Conservation (phyloP, 2,329 filamentous ascomycete genomes). For the Fusarium incarnatum region DNA sequence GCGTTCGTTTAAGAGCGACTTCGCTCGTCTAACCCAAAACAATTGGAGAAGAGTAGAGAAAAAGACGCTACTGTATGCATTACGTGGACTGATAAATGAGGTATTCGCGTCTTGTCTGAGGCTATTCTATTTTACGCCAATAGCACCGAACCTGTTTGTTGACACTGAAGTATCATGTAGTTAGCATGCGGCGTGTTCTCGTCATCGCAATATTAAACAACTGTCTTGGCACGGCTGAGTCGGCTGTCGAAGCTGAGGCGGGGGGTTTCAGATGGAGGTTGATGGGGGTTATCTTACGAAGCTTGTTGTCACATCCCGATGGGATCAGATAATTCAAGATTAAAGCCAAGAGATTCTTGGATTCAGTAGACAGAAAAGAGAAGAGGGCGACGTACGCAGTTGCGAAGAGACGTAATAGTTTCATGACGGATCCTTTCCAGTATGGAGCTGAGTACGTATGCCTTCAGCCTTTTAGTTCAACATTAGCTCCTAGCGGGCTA, state of each 20-base stretch:
- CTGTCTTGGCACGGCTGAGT: constrained; percentile 32
- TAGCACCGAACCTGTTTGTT: constrained; percentile 1
- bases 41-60: background rate
- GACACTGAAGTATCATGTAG: background rate
- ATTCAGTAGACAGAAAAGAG: background rate
- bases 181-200: background rate
- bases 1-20: background rate
- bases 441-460: constrained; percentile 32
- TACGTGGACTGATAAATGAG: constrained; percentile 31
- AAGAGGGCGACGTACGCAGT: constrained; percentile 19
- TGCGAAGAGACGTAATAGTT: constrained; percentile 30
- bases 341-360: background rate
- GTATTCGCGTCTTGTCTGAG: constrained; percentile 19
- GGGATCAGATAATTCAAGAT: constrained; percentile 12
- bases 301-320: background rate
- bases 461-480: constrained; percentile 6
- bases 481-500: background rate
- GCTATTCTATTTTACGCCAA: constrained; percentile 24
- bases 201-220: constrained; percentile 4
- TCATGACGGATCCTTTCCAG: constrained; percentile 15
- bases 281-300: constrained; percentile 15
- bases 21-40: background rate
- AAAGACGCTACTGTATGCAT: constrained; percentile 22
- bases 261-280: constrained; percentile 19
- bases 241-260: constrained; percentile 9